Percentiles rank a stretch among this genome's conserved stretches.
Conservation (phyloP, 305 asterid genomes). For the Fraxinus latifolia region DNA sequence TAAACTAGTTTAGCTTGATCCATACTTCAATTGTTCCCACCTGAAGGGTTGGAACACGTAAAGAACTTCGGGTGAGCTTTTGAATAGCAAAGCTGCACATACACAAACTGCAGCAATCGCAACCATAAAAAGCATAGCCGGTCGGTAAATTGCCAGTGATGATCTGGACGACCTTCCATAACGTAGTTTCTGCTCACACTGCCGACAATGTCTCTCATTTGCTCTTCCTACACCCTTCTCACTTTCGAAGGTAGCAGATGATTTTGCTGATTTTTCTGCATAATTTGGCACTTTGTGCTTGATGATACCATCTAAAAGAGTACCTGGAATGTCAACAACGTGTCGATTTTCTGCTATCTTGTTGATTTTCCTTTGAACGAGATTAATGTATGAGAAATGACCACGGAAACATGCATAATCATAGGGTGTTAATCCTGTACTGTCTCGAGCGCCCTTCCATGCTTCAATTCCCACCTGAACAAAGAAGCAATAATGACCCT, state of each 20-base stretch:
- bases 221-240: slow-evolving; percentile 30
- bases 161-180: slow-evolving; percentile 37
- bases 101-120: slow-evolving; percentile 81
- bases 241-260: slow-evolving; percentile 36
- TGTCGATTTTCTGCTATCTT: slow-evolving; percentile 38
- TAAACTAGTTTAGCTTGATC: slow-evolving; percentile 38
- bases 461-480: slow-evolving; percentile 79
- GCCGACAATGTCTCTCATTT: slow-evolving; percentile 31
- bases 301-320: slow-evolving; percentile 18
- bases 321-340: slow-evolving; percentile 47
- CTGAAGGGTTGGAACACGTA: slow-evolving; percentile 57
- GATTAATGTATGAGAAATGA: slow-evolving; percentile 62
- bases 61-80: slow-evolving; percentile 68
- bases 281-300: slow-evolving; percentile 32
- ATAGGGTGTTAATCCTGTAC: slow-evolving; percentile 67
- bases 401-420: slow-evolving; percentile 81
- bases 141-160: slow-evolving; percentile 62
- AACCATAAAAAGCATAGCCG: slow-evolving; percentile 82
- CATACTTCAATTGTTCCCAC: slow-evolving; percentile 78
- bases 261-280: slow-evolving; percentile 17
- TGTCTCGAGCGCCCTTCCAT: slow-evolving; percentile 69
- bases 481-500: not conserved
- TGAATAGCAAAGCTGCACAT: slow-evolving; percentile 76
- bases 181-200: slow-evolving; percentile 45
- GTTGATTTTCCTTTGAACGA: slow-evolving; percentile 61